Percentiles rank a stretch among this genome's conserved stretches.
Evolutionary conservation across 192 early-diverging fungal species (phyloP).

Genomic region (Coemansia sp.): DNA sequence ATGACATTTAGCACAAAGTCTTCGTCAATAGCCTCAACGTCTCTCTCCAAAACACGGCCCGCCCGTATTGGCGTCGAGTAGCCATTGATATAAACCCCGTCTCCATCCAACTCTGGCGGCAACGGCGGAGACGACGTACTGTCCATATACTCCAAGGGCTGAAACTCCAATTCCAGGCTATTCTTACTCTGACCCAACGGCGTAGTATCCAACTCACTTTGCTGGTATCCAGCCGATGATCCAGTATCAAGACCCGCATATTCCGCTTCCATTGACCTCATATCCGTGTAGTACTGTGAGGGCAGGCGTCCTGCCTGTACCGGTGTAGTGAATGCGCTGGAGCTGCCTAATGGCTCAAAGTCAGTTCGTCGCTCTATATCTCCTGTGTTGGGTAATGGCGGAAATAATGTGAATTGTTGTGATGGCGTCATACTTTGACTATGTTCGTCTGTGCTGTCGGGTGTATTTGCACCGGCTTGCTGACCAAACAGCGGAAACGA

Average conservation of each 20-base stretch:
- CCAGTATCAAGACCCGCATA: background rate
- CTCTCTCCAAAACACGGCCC: background rate
- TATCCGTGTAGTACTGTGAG: background rate
- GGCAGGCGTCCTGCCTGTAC: background rate
- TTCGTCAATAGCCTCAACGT: conserved; percentile 18
- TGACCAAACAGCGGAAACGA: conserved; percentile 5
- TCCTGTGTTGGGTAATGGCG: conserved; percentile 3
- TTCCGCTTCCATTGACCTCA: background rate
- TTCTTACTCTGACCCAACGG: background rate
- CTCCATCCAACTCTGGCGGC: background rate
- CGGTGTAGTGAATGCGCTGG: background rate
- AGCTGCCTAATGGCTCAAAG: background rate
- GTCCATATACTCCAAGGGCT: conserved; percentile 1
- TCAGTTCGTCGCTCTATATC: background rate
- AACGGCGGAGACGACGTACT: background rate
- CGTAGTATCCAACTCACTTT: background rate
- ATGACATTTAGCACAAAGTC: conserved; percentile 50
- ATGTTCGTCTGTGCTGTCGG: background rate
- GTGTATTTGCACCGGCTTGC: background rate
- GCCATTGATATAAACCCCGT: background rate
- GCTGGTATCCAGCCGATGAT: background rate
- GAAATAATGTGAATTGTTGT: background rate
- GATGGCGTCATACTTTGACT: background rate
- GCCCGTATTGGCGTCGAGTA: conserved; percentile 7
- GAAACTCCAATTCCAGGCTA: background rate